These are phyloP conservation scores for Boletus smithii DNA, from an alignment of 1,284 basidiomycete genomes.

Conservation along the genomic window DNA sequence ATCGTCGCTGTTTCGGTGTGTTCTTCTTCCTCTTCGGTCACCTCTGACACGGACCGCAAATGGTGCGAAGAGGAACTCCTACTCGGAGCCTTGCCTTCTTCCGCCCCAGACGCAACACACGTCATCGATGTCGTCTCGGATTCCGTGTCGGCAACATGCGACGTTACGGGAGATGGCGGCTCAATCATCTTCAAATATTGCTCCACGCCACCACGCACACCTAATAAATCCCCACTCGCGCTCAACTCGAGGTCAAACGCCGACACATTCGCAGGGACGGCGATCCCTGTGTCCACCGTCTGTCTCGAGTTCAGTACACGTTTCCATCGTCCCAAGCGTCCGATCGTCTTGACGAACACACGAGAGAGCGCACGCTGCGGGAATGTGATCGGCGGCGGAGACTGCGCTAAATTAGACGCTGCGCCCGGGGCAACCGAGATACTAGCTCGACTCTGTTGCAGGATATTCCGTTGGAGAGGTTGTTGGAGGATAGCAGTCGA, in stretches of 20 bases:
- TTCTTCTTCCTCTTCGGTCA: conserved; percentile 34
- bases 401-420: conserved; percentile 35
- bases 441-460: conserved; percentile 37
- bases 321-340: conserved; percentile 77
- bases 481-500: conserved; percentile 37
- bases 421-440: conserved; percentile 27
- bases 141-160: conserved; percentile 1
- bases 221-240: conserved; percentile 54
- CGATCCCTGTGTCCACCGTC: conserved; percentile 39
- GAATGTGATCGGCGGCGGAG: conserved; percentile 47
- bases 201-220: conserved; percentile 60
- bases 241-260: conserved; percentile 67
- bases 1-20: conserved; percentile 12
- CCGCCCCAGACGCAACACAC: background rate
- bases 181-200: conserved; percentile 63
- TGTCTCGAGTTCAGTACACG: conserved; percentile 64
- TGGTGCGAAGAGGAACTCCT: conserved; percentile 17
- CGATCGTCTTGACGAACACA: conserved; percentile 78
- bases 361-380: conserved; percentile 67
- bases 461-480: conserved; percentile 40
- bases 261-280: conserved; percentile 51
- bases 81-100: conserved; percentile 10
- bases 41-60: conserved; percentile 31
- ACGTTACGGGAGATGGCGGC: conserved; percentile 22
- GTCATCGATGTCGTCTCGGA: conserved; percentile 6